phyloP scores from a whole-genome alignment of 2,329 filamentous ascomycete species.

The Microdochium bolleyi region DNA sequence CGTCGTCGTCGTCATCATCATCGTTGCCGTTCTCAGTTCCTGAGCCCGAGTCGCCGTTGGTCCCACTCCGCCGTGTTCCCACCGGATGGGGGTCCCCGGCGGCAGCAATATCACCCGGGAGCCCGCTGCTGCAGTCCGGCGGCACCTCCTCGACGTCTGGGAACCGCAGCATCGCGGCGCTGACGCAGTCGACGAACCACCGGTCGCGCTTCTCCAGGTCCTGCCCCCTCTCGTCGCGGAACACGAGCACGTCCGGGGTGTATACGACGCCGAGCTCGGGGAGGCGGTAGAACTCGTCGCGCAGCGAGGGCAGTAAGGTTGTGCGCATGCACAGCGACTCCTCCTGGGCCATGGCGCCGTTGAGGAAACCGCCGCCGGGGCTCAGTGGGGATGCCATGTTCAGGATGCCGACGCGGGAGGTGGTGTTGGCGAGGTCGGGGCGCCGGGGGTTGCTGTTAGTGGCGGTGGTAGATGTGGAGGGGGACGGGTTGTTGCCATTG shows the following conservation, averaged over 20 bases:
- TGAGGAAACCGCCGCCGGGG: constrained; percentile 53
- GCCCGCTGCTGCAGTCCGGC: background rate
- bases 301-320: constrained; percentile 49
- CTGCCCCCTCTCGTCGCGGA: constrained; percentile 29
- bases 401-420: constrained; percentile 39
- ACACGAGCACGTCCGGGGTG: constrained; percentile 52
- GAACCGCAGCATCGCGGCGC: constrained; percentile 49
- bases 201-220: constrained; percentile 36
- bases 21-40: constrained; percentile 1
- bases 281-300: constrained; percentile 50
- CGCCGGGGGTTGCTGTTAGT: constrained; percentile 1
- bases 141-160: constrained; percentile 36
- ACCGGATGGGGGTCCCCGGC: too few species aligned
- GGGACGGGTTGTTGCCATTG: constrained; percentile 1
- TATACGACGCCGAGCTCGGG: constrained; percentile 49
- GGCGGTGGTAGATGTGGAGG: constrained; percentile 12
- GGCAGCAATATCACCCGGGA: too few species aligned
- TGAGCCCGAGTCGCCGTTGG: constrained; percentile 5
- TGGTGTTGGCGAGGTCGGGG: constrained; percentile 7
- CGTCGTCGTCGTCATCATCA: constrained; percentile 4
- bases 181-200: constrained; percentile 51
- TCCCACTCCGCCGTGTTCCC: too few species aligned
- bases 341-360: constrained; percentile 52
- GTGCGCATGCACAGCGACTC: constrained; percentile 54
- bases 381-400: constrained; percentile 58